These are phyloP conservation scores for Vanilla planifolia DNA, from an alignment of 106 monocot species.

Conservation along the genomic window DNA sequence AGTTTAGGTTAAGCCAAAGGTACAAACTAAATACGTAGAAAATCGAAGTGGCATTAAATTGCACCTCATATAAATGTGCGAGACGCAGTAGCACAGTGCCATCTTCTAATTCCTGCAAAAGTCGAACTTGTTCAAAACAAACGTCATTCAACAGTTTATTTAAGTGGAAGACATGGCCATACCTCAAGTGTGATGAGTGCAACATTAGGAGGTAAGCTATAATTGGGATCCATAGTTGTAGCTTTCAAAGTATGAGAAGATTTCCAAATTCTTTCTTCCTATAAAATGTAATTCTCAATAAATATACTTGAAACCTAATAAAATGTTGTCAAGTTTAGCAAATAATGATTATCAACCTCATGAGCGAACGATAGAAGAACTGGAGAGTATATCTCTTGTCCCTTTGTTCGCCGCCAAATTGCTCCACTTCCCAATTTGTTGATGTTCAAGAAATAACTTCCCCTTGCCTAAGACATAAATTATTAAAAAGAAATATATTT, in stretches of 20 bases:
- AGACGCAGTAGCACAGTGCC: constrained; percentile 57
- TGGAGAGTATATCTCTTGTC: constrained; percentile 82
- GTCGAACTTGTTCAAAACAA: not conserved
- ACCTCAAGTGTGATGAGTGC: constrained; percentile 82
- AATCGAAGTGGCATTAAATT: not conserved
- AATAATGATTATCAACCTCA: constrained; percentile 33
- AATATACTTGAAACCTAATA: constrained; percentile 6
- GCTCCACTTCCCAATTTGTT: constrained; percentile 55
- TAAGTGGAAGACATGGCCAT: not conserved
- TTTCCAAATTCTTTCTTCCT: constrained; percentile 63
- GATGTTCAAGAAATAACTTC: constrained; percentile 52
- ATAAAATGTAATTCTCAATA: not conserved
- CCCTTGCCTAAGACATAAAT: constrained; percentile 35
- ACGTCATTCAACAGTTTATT: not conserved
- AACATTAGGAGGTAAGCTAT: constrained; percentile 75
- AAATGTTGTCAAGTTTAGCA: not conserved
- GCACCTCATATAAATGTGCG: constrained; percentile 85
- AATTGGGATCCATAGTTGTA: constrained; percentile 42
- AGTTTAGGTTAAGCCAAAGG: not conserved
- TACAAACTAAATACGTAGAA: not conserved
- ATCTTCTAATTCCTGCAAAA: constrained; percentile 64
- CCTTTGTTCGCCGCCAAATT: constrained; percentile 68
- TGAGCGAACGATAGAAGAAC: constrained; percentile 60
- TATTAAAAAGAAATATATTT: not conserved
- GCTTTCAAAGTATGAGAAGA: constrained; percentile 27